These are phyloP conservation scores for Talaromyces funiculosus DNA, from an alignment of 2,329 filamentous ascomycete species.

Conservation along the genomic window DNA sequence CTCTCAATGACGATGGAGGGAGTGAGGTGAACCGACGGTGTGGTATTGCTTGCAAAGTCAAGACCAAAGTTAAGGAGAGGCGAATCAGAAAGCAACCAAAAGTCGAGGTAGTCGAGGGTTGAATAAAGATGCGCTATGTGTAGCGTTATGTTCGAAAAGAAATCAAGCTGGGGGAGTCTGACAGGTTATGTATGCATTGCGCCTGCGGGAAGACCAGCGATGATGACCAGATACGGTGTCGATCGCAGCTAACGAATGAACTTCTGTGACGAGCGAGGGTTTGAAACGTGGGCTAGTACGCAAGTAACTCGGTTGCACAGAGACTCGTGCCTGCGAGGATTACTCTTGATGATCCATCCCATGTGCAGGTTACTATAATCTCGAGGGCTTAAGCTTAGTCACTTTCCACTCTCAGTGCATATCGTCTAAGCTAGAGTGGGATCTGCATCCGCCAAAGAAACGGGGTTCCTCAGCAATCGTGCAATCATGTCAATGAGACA, in stretches of 20 bases:
- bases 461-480: background rate
- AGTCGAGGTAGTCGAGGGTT: background rate
- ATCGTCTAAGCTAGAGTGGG: too few species aligned
- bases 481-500: background rate
- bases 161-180: background rate
- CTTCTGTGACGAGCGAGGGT: background rate
- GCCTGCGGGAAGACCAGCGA: background rate
- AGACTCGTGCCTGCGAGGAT: background rate
- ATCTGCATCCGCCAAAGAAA: background rate
- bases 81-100: background rate
- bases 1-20: background rate
- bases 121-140: background rate
- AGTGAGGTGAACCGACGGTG: background rate
- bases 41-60: background rate
- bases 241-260: slow-evolving; percentile 10
- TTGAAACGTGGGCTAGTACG: slow-evolving; percentile 15
- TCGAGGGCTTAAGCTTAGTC: slow-evolving; percentile 1
- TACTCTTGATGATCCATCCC: slow-evolving; percentile 8
- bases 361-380: background rate
- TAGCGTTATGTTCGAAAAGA: background rate
- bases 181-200: slow-evolving; percentile 8
- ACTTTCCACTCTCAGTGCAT: background rate
- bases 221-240: slow-evolving; percentile 11
- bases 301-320: slow-evolving; percentile 4
- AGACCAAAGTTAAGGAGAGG: background rate